Evolutionary conservation across 164 flowering plant species (phyloP), one percentile per base, ranked within the genome.

Genomic region (Vitis amurensis): DNA sequence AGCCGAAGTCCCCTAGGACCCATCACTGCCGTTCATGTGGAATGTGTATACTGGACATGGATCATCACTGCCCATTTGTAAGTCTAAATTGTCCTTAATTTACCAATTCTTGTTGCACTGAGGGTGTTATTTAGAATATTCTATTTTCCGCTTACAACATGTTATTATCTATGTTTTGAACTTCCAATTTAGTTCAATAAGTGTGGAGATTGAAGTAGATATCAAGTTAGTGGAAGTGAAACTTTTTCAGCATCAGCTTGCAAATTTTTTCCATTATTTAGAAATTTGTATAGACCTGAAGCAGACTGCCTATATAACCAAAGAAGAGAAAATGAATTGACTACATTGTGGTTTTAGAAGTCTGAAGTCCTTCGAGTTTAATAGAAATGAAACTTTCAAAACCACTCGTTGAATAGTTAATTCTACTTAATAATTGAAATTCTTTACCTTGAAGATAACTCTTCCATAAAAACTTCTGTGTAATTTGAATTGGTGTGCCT

Each of bases 51-150:
- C 55, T 89, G 73, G 98, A 91, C 79, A 95, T 95, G 99, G 99
- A 95, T 82, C 99, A 95, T 74, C 99, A 95, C 74, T 95, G 99
- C 84, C 99, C 99, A 52, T 91, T 95, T 81, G 99, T 93, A 87
- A 91, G 97, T 88, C 19, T 51, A 55, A 11, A 62, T 50, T 51
- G 3, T 17, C 59, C 60, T 67, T 56, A 47, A 30, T 29, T 15
- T 71, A 30, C 9, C 3, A 1, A 1, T 15, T n/a, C 66, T 48
- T 63, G 49, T 16, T 48, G 64, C 19, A 14, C 15, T 53, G 15
- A 52, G 11, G 9, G 6, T 53, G n/a, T 53, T 52, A 52, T 52
- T 13, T 52, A n/a, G 56, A 11, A 53, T 53, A 53, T 53, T 14
- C 56, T 53, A n/a, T 11, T 53, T 14, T 14, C 56, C 5, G 17